Conservation (phyloP, 1,284 basidiomycete species). For the Abortiporus biennis region DNA sequence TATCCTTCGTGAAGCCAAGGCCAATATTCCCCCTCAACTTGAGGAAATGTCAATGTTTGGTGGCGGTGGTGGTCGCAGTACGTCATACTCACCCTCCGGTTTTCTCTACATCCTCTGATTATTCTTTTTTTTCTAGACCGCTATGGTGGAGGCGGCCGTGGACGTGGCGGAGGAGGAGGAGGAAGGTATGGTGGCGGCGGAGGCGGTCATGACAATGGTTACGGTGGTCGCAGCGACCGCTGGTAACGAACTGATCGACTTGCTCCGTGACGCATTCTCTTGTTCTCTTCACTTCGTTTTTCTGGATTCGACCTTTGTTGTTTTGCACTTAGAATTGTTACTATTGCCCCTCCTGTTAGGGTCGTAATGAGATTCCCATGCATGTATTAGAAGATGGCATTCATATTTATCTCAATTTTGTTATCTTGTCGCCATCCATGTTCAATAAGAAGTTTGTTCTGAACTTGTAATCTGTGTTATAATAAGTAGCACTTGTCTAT, state of each 20-base stretch:
- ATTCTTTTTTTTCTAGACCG: conserved; percentile 16
- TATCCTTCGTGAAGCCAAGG: conserved; percentile 90
- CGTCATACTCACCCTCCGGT: conserved; percentile 7
- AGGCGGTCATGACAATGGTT: conserved; percentile 24
- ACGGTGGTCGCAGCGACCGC: conserved; percentile 23
- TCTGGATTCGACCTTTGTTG: too few species aligned
- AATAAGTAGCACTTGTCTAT: too few species aligned
- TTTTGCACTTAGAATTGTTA: too few species aligned
- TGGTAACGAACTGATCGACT: conserved; percentile 18
- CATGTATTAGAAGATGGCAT: too few species aligned
- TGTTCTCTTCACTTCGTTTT: too few species aligned
- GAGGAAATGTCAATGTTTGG: conserved; percentile 92
- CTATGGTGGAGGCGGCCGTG: conserved; percentile 25
- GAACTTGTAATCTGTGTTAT: too few species aligned
- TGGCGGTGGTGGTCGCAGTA: conserved; percentile 71
- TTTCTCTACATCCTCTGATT: neutral
- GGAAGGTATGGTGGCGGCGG: conserved; percentile 34
- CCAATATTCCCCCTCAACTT: conserved; percentile 82
- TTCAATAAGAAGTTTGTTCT: too few species aligned
- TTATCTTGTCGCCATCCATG: too few species aligned
- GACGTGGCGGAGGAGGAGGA: conserved; percentile 30
- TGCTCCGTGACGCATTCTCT: neutral
- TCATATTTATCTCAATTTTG: too few species aligned
- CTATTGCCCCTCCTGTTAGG: too few species aligned
- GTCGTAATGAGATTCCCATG: too few species aligned